These are phyloP conservation scores for Collybiopsis confluens DNA, from an alignment of 768 basidiomycete species.

Conservation along the genomic window DNA sequence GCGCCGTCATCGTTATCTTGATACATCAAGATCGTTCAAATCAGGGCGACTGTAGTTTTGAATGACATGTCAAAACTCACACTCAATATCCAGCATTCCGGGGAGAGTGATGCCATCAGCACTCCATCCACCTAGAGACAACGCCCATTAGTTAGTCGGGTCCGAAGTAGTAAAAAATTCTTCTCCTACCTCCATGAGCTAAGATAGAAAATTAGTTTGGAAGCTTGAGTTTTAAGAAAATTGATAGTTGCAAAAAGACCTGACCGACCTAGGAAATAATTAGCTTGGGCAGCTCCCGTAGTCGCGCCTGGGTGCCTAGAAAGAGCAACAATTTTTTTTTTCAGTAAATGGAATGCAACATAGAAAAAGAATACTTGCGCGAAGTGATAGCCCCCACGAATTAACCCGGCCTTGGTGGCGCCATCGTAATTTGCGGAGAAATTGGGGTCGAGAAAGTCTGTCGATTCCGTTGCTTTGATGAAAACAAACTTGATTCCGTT, in stretches of 20 bases:
- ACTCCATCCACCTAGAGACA: constrained; percentile 50
- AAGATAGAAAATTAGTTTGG: too few relatives aligned
- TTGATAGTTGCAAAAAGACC: too few relatives aligned
- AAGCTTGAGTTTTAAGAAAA: too few relatives aligned
- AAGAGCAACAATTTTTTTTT: too few relatives aligned
- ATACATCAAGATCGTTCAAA: neutral
- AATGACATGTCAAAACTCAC: constrained; percentile 26
- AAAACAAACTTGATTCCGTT: constrained; percentile 53
- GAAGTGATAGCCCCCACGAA: constrained; percentile 63
- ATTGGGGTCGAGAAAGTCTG: constrained; percentile 16
- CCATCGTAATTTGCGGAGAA: constrained; percentile 52
- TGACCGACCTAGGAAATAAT: constrained; percentile 51
- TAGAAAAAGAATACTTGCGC: too few relatives aligned
- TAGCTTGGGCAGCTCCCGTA: constrained; percentile 55
- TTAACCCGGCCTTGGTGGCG: constrained; percentile 50
- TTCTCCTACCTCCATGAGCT: constrained; percentile 32
- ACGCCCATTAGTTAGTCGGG: too few relatives aligned
- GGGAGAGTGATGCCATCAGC: constrained; percentile 57
- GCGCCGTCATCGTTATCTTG: constrained; percentile 49
- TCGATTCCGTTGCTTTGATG: constrained; percentile 66
- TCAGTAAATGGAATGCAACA: too few relatives aligned
- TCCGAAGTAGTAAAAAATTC: constrained; percentile 15
- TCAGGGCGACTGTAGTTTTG: neutral
- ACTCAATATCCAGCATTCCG: constrained; percentile 61
- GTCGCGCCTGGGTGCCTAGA: constrained; percentile 48